phyloP scores from a whole-genome alignment of 805 yeast genomes.

The Barnettozyma vustinii region DNA sequence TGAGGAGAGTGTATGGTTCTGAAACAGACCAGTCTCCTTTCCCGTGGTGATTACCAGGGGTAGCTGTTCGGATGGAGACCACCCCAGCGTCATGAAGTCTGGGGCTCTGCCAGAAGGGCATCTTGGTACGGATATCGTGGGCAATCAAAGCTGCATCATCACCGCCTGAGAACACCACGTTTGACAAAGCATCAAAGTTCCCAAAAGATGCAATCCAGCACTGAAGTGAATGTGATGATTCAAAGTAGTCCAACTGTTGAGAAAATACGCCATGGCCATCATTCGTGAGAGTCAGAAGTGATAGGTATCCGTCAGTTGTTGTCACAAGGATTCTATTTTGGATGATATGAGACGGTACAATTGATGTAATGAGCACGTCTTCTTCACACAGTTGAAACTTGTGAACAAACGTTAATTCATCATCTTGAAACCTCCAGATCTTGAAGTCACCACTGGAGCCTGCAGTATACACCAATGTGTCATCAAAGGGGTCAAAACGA shows the following conservation, averaged over 20 bases:
- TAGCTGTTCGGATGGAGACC: slow-evolving; percentile 64
- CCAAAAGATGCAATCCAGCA: slow-evolving; percentile 88
- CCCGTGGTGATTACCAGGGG: slow-evolving; percentile 32
- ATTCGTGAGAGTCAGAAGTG: slow-evolving; percentile 27
- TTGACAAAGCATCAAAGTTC: slow-evolving; percentile 40
- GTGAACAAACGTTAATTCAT: slow-evolving; percentile 14
- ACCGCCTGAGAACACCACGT: slow-evolving; percentile 80
- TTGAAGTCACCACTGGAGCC: slow-evolving; percentile 77
- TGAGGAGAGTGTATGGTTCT: slow-evolving; percentile 53
- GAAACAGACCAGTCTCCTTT: slow-evolving; percentile 36
- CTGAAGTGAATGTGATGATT: slow-evolving; percentile 58
- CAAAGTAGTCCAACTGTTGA: slow-evolving; percentile 14
- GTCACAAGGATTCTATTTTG: slow-evolving; percentile 45
- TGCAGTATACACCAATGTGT: slow-evolving; percentile 46
- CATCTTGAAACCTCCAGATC: slow-evolving; percentile 49
- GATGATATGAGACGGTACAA: slow-evolving; percentile 47
- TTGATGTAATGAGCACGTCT: slow-evolving; percentile 54
- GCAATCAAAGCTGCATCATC: slow-evolving; percentile 78
- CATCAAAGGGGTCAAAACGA: slow-evolving; percentile 56
- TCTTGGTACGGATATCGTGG: slow-evolving; percentile 50
- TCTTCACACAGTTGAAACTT: slow-evolving; percentile 44
- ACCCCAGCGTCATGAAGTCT: slow-evolving; percentile 89
- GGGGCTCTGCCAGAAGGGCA: slow-evolving; percentile 31
- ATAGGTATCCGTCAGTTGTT: slow-evolving; percentile 60
- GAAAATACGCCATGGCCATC: slow-evolving; percentile 16